phyloP scores from a whole-genome alignment of 352 stramenopile species.

The Ophiocytium majus region DNA sequence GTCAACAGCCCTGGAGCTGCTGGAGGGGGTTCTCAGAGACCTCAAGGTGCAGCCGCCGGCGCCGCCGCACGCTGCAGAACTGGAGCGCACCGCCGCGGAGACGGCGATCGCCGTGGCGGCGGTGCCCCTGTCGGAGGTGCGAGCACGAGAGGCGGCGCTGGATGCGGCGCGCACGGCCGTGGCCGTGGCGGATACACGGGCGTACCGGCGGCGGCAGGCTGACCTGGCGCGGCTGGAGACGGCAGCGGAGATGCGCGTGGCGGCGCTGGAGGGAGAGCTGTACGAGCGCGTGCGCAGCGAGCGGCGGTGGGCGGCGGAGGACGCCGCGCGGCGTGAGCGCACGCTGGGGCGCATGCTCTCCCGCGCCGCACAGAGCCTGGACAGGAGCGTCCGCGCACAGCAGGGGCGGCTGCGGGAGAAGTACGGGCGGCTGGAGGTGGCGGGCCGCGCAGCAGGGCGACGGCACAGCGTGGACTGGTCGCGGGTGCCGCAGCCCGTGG shows the following conservation, averaged over 20 bases:
- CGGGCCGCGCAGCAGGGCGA: conserved; percentile 46
- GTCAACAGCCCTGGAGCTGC: too few relatives aligned
- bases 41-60: not conserved
- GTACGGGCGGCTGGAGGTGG: conserved; percentile 63
- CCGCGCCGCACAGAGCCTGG: conserved; percentile 67
- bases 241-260: conserved; percentile 32
- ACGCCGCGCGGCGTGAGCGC: conserved; percentile 56
- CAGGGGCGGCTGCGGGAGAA: conserved; percentile 66
- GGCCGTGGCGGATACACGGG: conserved; percentile 30
- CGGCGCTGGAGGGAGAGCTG: conserved; percentile 24
- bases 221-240: conserved; percentile 54
- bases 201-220: conserved; percentile 39
- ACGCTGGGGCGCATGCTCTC: conserved; percentile 60
- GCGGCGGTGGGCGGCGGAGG: not conserved
- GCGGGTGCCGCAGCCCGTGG: conserved; percentile 69
- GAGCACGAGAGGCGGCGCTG: conserved; percentile 27
- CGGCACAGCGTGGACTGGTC: conserved; percentile 71
- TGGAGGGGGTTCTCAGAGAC: not conserved
- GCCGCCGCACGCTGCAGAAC: conserved; percentile 5
- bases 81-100: conserved; percentile 15
- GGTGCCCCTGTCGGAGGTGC: conserved; percentile 36
- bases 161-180: conserved; percentile 28
- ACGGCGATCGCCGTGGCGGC: conserved; percentile 35
- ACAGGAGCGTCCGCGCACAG: conserved; percentile 64
- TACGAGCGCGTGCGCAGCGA: conserved; percentile 11